These are phyloP conservation scores for Pyrrhoderma lamaoense DNA, from an alignment of 1,284 basidiomycete genomes.

Conservation along the genomic window DNA sequence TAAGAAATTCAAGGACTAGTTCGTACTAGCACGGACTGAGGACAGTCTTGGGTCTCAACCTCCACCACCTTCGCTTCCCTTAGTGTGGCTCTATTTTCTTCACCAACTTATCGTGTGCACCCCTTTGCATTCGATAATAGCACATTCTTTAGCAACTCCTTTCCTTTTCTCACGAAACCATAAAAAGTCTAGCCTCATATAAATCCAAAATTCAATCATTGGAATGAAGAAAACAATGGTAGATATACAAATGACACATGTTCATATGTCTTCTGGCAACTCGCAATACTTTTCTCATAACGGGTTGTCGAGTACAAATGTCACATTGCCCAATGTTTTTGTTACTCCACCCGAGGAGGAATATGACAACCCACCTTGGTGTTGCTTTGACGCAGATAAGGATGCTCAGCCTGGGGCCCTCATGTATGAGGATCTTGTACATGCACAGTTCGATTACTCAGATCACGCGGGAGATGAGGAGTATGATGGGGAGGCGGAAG, in stretches of 20 bases:
- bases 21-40: too few relatives aligned
- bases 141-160: conserved; percentile 1
- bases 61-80: too few relatives aligned
- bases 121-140: not conserved
- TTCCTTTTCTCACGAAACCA: not conserved
- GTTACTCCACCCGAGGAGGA: conserved; percentile 69
- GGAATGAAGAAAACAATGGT: not conserved
- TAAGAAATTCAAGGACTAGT: too few relatives aligned
- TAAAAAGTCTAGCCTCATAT: not conserved
- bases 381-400: conserved; percentile 54
- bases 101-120: conserved; percentile 8
- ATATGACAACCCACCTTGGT: conserved; percentile 49
- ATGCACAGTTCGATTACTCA: conserved; percentile 13
- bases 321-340: conserved; percentile 45
- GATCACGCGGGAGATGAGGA: conserved; percentile 13
- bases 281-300: not conserved
- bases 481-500: not conserved
- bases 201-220: not conserved
- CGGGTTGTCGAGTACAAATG: not conserved
- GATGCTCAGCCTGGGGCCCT: conserved; percentile 18
- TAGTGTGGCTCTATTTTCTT: not conserved
- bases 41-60: not conserved
- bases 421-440: conserved; percentile 10
- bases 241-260: not conserved
- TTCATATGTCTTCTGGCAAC: too few relatives aligned